phyloP scores from a whole-genome alignment of 2,329 filamentous ascomycete genomes.

The Zasmidium citrigriseum region DNA sequence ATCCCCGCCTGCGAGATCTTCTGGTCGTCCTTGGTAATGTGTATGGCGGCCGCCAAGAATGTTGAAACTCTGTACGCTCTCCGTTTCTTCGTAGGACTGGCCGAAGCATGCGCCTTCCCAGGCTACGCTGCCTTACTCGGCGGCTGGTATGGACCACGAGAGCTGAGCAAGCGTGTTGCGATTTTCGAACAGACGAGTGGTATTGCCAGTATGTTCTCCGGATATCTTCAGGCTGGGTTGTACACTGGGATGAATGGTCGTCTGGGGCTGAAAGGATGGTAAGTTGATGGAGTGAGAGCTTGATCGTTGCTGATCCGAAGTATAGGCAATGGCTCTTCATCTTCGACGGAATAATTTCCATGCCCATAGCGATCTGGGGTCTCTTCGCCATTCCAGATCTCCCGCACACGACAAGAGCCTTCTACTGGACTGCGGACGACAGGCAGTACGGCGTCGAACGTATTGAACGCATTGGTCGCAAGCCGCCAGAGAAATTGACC shows the following conservation, averaged over 20 bases:
- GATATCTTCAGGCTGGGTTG: constrained; percentile 57
- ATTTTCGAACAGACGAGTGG: constrained; percentile 54
- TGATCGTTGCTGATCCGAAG: not conserved
- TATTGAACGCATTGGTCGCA: constrained; percentile 8
- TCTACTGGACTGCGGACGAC: constrained; percentile 42
- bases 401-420: constrained; percentile 52
- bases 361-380: constrained; percentile 53
- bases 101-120: constrained; percentile 17
- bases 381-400: constrained; percentile 53
- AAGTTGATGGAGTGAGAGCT: constrained; percentile 40
- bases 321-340: constrained; percentile 45
- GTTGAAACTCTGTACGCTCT: constrained; percentile 17
- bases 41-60: constrained; percentile 17
- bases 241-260: constrained; percentile 48
- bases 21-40: constrained; percentile 16
- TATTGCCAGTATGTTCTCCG: constrained; percentile 49
- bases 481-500: constrained; percentile 9
- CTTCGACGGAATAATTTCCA: constrained; percentile 55
- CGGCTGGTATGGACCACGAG: constrained; percentile 51
- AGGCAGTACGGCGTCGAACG: constrained; percentile 14
- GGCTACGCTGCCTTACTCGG: constrained; percentile 41
- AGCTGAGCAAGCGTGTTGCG: constrained; percentile 53
- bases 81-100: constrained; percentile 17
- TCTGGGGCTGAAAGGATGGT: constrained; percentile 46
- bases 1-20: constrained; percentile 15